These are phyloP conservation scores for Syzygium syzygioides DNA, from an alignment of 441 rosid species.

Conservation along the genomic window DNA sequence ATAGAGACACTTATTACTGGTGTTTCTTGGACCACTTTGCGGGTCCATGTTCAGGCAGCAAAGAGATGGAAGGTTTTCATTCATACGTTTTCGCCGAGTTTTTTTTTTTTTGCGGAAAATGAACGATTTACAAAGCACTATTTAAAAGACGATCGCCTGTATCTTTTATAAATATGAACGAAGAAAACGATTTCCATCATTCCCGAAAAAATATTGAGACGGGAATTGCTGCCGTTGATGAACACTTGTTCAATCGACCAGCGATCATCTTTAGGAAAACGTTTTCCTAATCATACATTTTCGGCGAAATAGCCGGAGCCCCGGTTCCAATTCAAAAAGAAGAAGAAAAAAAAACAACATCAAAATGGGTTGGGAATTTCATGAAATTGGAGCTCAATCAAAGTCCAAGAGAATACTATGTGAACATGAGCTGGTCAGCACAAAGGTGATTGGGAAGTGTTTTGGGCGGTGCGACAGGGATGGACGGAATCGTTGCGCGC, in stretches of 20 bases:
- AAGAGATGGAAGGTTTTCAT: not conserved
- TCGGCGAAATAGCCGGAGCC: rapidly evolving
- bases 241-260: rapidly evolving
- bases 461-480: not conserved
- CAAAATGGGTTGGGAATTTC: not conserved
- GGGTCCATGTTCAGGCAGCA: not conserved
- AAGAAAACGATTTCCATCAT: rapidly evolving
- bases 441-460: not conserved
- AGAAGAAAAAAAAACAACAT: not conserved
- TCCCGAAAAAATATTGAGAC: rapidly evolving
- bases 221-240: rapidly evolving
- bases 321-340: not conserved
- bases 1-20: not conserved
- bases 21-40: not conserved
- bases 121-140: too few relatives aligned
- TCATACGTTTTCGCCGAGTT: rapidly evolving
- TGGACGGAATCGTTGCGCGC: not conserved
- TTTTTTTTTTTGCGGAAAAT: not conserved
- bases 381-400: not conserved
- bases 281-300: rapidly evolving
- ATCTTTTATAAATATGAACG: rapidly evolving
- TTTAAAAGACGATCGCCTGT: too few relatives aligned
- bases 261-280: not conserved
- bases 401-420: not conserved
- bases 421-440: not conserved